Evolutionary conservation across 495 filamentous ascomycete genomes (phyloP), one percentile per base, ranked within the genome.

Genomic region (Tricharina praecox): DNA sequence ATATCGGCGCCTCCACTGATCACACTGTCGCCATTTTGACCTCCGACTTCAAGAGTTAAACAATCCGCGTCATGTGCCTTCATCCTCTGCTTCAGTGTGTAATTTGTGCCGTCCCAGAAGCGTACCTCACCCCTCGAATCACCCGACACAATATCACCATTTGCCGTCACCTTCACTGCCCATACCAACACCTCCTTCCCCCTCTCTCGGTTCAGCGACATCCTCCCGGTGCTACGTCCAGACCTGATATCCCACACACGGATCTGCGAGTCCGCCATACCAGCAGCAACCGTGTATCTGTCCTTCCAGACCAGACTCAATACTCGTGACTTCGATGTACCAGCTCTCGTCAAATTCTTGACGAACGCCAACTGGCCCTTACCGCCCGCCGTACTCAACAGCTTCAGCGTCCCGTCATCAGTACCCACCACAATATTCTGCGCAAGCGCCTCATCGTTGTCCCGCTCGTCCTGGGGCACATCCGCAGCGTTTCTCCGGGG

Each of bases 31-130:
- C 90, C 90, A 62, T 93, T 81, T 11, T 69, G 67, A 13, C 53
- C 53, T 54, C 78, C 88, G 9, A 80, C 73, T 1, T 81, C 78
- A 3, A 99, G 65, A 60, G 85, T 84, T 50, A 99, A 65, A 21
- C 90, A 74, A 68, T 99, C 90, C n/a, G 88, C 82, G 37, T 79
- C 74, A 53, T 96, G 90, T 15, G 79, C 73, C 57, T 84, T 74
- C 41, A 96, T 72, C 41, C 88, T 72, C 60, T 96, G 90, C 23
- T 77, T 67, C 30, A 93, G 76, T 3, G 85, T 79, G 55, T 88
- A 92, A 41, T 78, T 92, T 67, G 79, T 87, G 28, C 82, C 84
- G 63, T 95, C 85, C 81, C 83, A 96, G 61, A 96, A 85, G 44
- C 80, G 76, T 8, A 99, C 68, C 58, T 93, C 83, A 24, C 90